A percentile compares a stretch with the other conserved stretches of the same genome.
phyloP scores from a whole-genome alignment of 2,329 filamentous ascomycete species.

The Fusarium tuaranense region DNA sequence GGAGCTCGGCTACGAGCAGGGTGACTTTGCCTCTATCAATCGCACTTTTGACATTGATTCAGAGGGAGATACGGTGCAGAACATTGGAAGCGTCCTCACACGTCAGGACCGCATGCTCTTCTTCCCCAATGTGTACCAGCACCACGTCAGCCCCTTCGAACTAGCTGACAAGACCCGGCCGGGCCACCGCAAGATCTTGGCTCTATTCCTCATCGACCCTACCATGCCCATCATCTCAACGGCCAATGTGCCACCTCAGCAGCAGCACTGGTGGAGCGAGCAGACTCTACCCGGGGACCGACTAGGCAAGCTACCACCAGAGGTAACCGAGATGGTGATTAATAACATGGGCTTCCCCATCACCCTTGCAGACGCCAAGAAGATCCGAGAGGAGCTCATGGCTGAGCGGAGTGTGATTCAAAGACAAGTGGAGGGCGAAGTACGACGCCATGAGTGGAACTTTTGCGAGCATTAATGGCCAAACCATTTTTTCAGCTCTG shows the following conservation, averaged over 20 bases:
- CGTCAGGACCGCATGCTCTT: slow-evolving; percentile 61
- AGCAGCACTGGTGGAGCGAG: slow-evolving; percentile 52
- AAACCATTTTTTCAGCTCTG: not conserved
- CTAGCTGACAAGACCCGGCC: slow-evolving; percentile 63
- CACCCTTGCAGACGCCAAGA: slow-evolving; percentile 24
- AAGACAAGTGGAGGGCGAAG: not conserved
- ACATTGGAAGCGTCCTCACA: slow-evolving; percentile 61
- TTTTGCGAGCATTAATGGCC: slow-evolving; percentile 30
- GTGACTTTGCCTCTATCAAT: slow-evolving; percentile 49
- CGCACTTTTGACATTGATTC: slow-evolving; percentile 51
- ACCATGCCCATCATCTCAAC: slow-evolving; percentile 56
- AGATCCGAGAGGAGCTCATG: slow-evolving; percentile 28
- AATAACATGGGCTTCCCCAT: slow-evolving; percentile 33
- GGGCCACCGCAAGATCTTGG: slow-evolving; percentile 70
- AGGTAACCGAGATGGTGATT: slow-evolving; percentile 29
- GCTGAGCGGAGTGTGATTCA: slow-evolving; percentile 21
- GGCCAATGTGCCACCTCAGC: slow-evolving; percentile 59
- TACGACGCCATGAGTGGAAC: slow-evolving; percentile 22
- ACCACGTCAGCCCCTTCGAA: slow-evolving; percentile 63
- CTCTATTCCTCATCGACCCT: slow-evolving; percentile 72
- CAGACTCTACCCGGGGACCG: not conserved
- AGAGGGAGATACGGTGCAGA: slow-evolving; percentile 40
- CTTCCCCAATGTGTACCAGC: slow-evolving; percentile 67
- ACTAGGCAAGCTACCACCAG: slow-evolving; percentile 25
- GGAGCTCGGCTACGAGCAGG: slow-evolving; percentile 47